Conservation (phyloP, 129 eudicot genomes). For the Artemisia annua region DNA sequence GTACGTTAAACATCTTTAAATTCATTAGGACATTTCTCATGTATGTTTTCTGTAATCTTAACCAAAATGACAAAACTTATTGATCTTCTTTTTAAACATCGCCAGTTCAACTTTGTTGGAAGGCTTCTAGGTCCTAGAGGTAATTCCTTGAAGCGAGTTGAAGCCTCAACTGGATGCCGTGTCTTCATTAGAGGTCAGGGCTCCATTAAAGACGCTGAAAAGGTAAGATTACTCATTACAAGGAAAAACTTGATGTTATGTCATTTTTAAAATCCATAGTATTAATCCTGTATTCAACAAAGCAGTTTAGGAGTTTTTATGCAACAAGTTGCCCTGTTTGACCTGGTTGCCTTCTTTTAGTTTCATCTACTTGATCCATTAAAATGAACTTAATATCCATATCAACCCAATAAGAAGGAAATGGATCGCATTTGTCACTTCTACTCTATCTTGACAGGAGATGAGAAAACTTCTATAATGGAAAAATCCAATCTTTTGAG, state of each 20-base stretch:
- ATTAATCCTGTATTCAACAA: too few species aligned
- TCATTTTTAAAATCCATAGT: not conserved
- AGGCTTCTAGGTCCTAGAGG: conserved; percentile 36
- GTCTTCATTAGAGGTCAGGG: conserved; percentile 33
- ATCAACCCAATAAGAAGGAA: not conserved
- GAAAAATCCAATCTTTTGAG: too few species aligned
- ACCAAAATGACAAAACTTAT: conserved; percentile 10
- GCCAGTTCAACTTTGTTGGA: conserved; percentile 34
- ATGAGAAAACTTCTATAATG: not conserved
- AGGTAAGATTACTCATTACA: not conserved
- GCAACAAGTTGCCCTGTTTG: too few species aligned
- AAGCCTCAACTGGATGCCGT: conserved; percentile 31
- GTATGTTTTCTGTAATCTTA: conserved; percentile 10
- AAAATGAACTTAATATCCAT: not conserved
- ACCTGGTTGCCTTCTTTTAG: not conserved
- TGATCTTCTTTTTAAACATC: conserved; percentile 6
- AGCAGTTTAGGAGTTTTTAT: too few species aligned
- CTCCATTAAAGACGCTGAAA: conserved; percentile 29
- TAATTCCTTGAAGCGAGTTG: conserved; percentile 33
- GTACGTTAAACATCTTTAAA: conserved; percentile 40
- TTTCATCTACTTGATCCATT: not conserved
- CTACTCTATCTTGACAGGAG: not conserved
- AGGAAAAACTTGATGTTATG: not conserved
- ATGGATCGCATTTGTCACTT: not conserved
- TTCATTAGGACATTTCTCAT: not conserved